Base-by-base conservation (phyloP, 192 early-diverging fungal species). In the Coemansia sp. region DNA sequence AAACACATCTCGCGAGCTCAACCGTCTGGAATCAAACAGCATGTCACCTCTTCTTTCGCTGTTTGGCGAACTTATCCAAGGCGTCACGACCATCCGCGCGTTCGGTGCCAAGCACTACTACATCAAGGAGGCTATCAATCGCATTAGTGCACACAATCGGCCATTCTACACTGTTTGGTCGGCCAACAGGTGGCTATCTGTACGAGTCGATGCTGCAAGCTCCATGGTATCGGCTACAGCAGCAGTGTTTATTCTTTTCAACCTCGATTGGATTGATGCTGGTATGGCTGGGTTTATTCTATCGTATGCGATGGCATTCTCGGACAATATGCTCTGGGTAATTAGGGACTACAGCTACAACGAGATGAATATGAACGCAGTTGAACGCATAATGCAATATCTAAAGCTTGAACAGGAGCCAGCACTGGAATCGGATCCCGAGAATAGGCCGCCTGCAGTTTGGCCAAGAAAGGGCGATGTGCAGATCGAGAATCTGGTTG, bases 311-410 rank as follows among this genome's bases (percentile, higher is more conserved):
- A 75, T 93, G n/a, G 86, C 84, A 64, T 94, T 97, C 70, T 90
- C 92, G 1, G 83, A 84, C 31, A 84, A 87, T 40, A 71, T 93
- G 53, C 74, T 92, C 29, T 94, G 91, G 90, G 53, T 91, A 31
- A 81, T 95, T 46, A 86, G 93, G n/a, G 79, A 66, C 49, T 92
- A 89, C 64, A 83, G 87, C 18, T 48, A 84, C 53, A 88, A 90
- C 78, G 93, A 96, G 75, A 88, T 93, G 86, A 84, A 82, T 58
- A 81, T 96, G 86, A 94, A 93, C 66, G 82, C 90, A 1, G 88
- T 95, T 30, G 95, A 98, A 75, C 89, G 95, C 52, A 79, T 96
- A 18, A 69, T 84, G 20, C 94, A 96, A 73, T 98, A 96, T 61
- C 59, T 90, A 56, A 60, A 84, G 16, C 74, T 94, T 56, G 92